Percentiles rank a stretch among this genome's conserved stretches.
Conservation (phyloP, 2,329 filamentous ascomycete genomes). For the Myriangium duriaei region DNA sequence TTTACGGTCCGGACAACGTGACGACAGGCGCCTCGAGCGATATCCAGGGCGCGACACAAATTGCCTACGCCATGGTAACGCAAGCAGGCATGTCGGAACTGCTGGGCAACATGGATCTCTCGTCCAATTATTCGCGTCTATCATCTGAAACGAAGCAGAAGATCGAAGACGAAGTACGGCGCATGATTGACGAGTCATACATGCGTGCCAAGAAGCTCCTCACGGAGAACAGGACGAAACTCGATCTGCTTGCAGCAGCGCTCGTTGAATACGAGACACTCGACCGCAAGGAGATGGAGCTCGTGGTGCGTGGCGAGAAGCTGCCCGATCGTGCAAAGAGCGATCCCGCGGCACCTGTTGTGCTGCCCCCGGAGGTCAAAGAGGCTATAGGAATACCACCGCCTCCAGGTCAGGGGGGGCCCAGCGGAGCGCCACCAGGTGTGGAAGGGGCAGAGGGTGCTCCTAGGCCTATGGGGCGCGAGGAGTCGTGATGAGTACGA, state of each 20-base stretch:
- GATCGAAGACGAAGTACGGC: constrained; percentile 81
- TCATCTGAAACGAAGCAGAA: constrained; percentile 75
- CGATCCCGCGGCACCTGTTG: constrained; percentile 48
- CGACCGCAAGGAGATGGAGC: constrained; percentile 76
- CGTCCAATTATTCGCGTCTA: constrained; percentile 64
- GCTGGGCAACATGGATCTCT: constrained; percentile 82
- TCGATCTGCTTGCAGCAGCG: constrained; percentile 78
- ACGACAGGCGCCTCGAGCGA: constrained; percentile 80
- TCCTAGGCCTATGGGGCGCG: neutral
- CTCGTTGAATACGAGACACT: constrained; percentile 91
- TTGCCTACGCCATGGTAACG: constrained; percentile 81
- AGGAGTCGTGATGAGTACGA: neutral
- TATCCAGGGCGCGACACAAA: constrained; percentile 65
- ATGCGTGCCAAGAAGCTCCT: constrained; percentile 60
- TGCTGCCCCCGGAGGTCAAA: constrained; percentile 44
- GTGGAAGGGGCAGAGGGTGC: constrained; percentile 5
- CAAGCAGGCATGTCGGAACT: constrained; percentile 77
- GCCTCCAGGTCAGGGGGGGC: neutral
- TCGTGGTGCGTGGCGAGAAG: constrained; percentile 77
- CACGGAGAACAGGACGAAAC: constrained; percentile 62
- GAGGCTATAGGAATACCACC: constrained; percentile 5
- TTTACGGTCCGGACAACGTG: constrained; percentile 83
- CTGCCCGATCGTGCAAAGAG: constrained; percentile 54
- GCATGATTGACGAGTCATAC: constrained; percentile 70
- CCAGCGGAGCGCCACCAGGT: constrained; percentile 1